A percentile compares a stretch with the other conserved stretches of the same genome.
Conservation (phyloP, 352 stramenopile genomes). For the Phytopythium oedochilum region DNA sequence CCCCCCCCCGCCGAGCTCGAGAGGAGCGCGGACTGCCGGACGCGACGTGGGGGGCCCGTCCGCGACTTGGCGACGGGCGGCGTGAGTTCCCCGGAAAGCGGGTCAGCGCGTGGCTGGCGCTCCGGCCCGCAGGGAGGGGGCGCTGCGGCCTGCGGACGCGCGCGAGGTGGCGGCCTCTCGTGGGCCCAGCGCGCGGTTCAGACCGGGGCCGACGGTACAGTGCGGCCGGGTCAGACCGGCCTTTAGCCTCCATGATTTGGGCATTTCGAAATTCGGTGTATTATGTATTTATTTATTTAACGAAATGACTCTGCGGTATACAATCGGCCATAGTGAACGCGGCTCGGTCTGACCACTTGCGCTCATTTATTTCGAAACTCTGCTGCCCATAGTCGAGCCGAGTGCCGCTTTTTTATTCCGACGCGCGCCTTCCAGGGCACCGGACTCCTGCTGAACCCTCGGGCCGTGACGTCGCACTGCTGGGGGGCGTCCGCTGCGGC, state of each 20-base stretch:
- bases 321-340: too few relatives aligned
- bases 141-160: too few relatives aligned
- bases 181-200: conserved; percentile 3
- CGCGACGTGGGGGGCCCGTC: too few relatives aligned
- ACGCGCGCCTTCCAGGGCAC: conserved; percentile 14
- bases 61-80: too few relatives aligned
- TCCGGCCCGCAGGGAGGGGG: too few relatives aligned
- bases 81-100: too few relatives aligned
- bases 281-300: neutral
- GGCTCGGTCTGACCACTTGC: neutral
- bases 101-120: too few relatives aligned
- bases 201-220: neutral
- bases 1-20: too few relatives aligned
- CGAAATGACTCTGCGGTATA: too few relatives aligned
- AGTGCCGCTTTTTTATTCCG: neutral
- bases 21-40: too few relatives aligned
- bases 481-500: neutral
- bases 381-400: neutral
- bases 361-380: conserved; percentile 1
- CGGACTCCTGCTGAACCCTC: conserved; percentile 36
- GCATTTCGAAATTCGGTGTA: too few relatives aligned
- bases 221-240: neutral
- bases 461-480: conserved; percentile 16
- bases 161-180: neutral
- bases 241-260: too few relatives aligned